These are phyloP conservation scores for Volutella citrinella DNA, from an alignment of 2,329 filamentous ascomycete species.

Conservation along the genomic window DNA sequence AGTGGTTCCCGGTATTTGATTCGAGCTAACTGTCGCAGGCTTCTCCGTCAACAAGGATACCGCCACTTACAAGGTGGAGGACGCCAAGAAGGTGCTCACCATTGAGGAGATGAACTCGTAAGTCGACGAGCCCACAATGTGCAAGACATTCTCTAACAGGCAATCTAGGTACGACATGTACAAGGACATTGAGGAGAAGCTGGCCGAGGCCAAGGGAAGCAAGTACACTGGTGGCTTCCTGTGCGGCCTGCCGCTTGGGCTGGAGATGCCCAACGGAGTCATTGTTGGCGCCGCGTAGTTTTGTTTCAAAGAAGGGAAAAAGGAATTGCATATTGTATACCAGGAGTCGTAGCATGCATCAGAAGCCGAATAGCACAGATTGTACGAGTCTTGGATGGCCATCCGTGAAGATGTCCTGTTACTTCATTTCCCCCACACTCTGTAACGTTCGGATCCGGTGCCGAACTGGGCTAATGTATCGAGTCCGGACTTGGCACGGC, in stretches of 20 bases:
- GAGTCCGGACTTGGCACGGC: no score
- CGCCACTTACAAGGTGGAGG: constrained; percentile 58
- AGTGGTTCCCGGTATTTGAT: rapidly evolving
- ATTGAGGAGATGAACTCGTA: constrained; percentile 69
- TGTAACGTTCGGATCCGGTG: no score
- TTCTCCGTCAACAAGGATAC: constrained; percentile 60
- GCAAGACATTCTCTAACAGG: background rate
- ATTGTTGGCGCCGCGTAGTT: no score
- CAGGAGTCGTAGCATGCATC: no score
- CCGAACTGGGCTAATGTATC: no score
- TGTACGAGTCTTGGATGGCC: no score
- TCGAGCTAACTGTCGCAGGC: constrained; percentile 32
- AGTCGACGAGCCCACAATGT: constrained; percentile 20
- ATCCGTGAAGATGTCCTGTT: no score
- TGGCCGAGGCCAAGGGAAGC: constrained; percentile 33
- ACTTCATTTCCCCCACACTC: no score
- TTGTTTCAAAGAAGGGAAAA: no score
- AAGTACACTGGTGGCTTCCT: constrained; percentile 37
- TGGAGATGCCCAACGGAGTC: constrained; percentile 49
- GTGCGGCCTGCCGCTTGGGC: constrained; percentile 43
- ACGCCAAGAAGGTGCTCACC: constrained; percentile 59
- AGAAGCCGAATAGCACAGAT: no score
- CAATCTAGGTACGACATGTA: constrained; percentile 54
- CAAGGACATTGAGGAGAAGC: constrained; percentile 49
- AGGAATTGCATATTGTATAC: no score